Evolutionary conservation across 768 basidiomycete species (phyloP), one percentile per base, ranked within the genome.

Genomic region (Suillus luteus): DNA sequence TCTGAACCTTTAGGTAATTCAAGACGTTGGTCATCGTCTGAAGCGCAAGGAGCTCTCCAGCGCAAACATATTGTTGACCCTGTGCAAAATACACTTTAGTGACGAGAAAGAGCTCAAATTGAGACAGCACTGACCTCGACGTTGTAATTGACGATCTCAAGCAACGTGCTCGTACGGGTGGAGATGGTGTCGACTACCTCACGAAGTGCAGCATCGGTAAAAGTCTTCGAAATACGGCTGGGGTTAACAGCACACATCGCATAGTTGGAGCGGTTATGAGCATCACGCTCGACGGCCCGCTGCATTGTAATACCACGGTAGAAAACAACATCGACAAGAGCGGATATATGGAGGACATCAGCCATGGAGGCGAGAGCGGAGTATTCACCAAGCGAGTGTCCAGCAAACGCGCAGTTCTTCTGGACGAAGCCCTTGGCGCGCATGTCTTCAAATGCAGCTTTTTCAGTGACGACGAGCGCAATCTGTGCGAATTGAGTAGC

Each of bases 291-390:
- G 63, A 99, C 97, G 33, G 97, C 97, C 27, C 97, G 94, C 73
- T 99, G 97, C 97, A 99, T 99, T 41, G 97, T 99, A 73, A 99
- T 96, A 70, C 97, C 97, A 75, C 97, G 94, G 78, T 98, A 99
- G 85, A 99, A 99, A 33, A 99, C 96, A 71, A 99, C 93, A 69
- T 99, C 97, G 71, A 96, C 94, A 55, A 99, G 88, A 2, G 94
- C 88, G 22, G 96, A 94, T 69, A 99, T 94, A 55, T 94, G 92
- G 41, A 99, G 86, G 60, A 98, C 93, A 75, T 96, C 96, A 31
- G 96, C 96, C 69, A 99, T 97, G 10, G 96, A 96, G 1, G 97
- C 97, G 5, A 99, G 85, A 2, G 97, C 96, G 48, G 97, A 98
- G 76, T 99, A 99, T 78, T 99, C 97, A 70, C 97, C 97, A 31